These are phyloP conservation scores for Mycena venus DNA, from an alignment of 768 basidiomycete species.

Conservation along the genomic window DNA sequence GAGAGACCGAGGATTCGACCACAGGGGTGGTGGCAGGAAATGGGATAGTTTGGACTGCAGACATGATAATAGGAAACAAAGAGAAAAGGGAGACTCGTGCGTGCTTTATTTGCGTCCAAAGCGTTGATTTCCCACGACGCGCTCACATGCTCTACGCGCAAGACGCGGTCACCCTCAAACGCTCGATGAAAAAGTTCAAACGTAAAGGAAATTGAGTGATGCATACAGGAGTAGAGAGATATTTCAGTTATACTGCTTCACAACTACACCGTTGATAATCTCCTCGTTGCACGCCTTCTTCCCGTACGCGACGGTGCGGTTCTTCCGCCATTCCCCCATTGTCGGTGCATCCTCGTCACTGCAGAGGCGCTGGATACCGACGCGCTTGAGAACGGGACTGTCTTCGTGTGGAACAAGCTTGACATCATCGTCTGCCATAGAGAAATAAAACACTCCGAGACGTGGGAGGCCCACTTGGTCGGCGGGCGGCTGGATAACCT, in stretches of 20 bases:
- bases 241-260: slow-evolving; percentile 63
- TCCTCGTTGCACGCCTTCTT: slow-evolving; percentile 59
- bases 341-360: slow-evolving; percentile 55
- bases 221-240: neutral
- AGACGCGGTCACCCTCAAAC: too few species aligned
- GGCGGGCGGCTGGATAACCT: slow-evolving; percentile 62
- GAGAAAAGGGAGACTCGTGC: neutral
- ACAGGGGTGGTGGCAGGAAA: slow-evolving; percentile 20
- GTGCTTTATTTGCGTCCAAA: neutral
- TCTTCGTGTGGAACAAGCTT: slow-evolving; percentile 52
- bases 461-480: slow-evolving; percentile 59
- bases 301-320: slow-evolving; percentile 57
- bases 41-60: slow-evolving; percentile 14
- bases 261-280: slow-evolving; percentile 57
- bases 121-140: slow-evolving; percentile 1
- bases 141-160: too few species aligned
- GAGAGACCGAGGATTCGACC: neutral
- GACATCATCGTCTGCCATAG: slow-evolving; percentile 56
- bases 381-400: slow-evolving; percentile 57
- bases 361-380: slow-evolving; percentile 50
- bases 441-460: slow-evolving; percentile 63
- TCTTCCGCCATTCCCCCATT: slow-evolving; percentile 56
- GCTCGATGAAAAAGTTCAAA: too few species aligned
- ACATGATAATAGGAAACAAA: slow-evolving; percentile 20
- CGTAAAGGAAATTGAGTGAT: too few species aligned